Evolutionary conservation across 345 rosid genomes (phyloP).

Genomic region (Bretschneidera sinensis): DNA sequence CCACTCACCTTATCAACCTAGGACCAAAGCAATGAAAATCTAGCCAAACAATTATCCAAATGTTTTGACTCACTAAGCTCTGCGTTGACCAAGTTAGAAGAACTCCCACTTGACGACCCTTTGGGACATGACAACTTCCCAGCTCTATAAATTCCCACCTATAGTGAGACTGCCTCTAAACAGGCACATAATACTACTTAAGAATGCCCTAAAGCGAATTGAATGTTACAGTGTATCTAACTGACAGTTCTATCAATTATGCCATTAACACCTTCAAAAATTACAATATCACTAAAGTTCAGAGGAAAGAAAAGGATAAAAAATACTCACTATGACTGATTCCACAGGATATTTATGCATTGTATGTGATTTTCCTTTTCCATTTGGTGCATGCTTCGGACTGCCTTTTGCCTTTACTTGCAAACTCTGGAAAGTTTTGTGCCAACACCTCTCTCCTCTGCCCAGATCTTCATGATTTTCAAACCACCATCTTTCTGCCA

Average conservation of each 20-base stretch:
- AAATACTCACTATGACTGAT: slow-evolving; percentile 68
- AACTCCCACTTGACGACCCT: no score
- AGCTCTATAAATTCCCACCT: no score
- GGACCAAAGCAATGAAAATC: neutral
- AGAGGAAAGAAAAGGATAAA: no score
- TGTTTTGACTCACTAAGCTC: neutral
- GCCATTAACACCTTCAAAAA: neutral
- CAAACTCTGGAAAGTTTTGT: slow-evolving; percentile 64
- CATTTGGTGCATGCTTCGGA: slow-evolving; percentile 33
- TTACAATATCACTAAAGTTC: no score
- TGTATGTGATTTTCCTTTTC: slow-evolving; percentile 33
- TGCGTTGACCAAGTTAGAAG: neutral
- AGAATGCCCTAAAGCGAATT: no score
- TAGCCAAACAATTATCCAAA: neutral
- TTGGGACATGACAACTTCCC: no score
- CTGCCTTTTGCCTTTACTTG: slow-evolving; percentile 49
- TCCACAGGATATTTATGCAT: slow-evolving; percentile 60
- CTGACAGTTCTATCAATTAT: no score
- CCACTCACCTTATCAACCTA: neutral
- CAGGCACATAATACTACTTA: no score
- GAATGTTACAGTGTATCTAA: no score
- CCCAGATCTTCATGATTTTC: slow-evolving; percentile 34
- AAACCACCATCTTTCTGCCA: slow-evolving; percentile 56
- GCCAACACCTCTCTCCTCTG: slow-evolving; percentile 92
- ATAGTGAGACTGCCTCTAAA: no score